Evolutionary conservation across 257 asterid genomes (phyloP).

Genomic region (Lycium ferocissimum): DNA sequence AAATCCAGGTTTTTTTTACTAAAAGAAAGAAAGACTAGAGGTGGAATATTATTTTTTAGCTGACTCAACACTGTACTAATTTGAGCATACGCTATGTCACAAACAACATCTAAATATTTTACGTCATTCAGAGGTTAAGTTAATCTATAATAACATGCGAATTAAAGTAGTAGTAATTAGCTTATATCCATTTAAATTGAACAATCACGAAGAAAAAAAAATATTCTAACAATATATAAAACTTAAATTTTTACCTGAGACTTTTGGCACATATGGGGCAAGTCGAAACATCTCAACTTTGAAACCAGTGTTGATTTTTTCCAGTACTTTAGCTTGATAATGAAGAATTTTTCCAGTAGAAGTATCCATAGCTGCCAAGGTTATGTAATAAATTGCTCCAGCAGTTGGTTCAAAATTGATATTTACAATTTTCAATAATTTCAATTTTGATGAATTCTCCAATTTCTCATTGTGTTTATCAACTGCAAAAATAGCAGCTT

Average conservation of each 20-base stretch:
- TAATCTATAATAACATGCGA: no score
- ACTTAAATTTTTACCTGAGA: slow-evolving; percentile 19
- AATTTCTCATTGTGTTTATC: slow-evolving; percentile 38
- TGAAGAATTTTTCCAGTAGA: slow-evolving; percentile 33
- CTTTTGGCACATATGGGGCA: slow-evolving; percentile 39
- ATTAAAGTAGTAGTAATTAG: no score
- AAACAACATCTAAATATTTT: no score
- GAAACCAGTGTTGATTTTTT: slow-evolving; percentile 38
- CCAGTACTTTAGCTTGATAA: slow-evolving; percentile 49
- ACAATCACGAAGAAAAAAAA: no score
- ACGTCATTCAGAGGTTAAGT: no score
- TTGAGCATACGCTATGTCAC: no score
- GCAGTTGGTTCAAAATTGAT: slow-evolving; percentile 55
- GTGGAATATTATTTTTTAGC: no score
- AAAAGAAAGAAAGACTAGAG: no score
- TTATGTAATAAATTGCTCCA: slow-evolving; percentile 51
- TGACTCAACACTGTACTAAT: no score
- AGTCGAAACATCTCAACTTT: slow-evolving; percentile 37
- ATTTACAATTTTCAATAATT: slow-evolving; percentile 30
- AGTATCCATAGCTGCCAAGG: slow-evolving; percentile 34
- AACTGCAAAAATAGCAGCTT: slow-evolving; percentile 43
- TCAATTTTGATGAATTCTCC: slow-evolving; percentile 19
- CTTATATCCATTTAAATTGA: no score
- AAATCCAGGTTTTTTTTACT: no score
- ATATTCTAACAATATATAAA: no score